Conservation (phyloP, 345 rosid genomes). For the Hibiscus syriacus region DNA sequence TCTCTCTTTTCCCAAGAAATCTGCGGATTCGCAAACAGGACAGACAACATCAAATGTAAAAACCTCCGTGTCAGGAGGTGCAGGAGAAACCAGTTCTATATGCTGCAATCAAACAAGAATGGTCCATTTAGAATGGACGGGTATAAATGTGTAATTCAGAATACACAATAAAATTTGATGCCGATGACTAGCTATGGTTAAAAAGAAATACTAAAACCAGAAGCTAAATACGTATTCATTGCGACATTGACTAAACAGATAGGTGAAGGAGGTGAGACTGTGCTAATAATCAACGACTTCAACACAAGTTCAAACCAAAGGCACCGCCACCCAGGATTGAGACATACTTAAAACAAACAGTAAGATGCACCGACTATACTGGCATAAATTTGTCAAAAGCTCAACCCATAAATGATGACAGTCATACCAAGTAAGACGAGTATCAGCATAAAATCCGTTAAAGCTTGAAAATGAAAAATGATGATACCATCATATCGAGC, state of each 20-base stretch:
- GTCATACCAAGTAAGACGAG: too few species aligned
- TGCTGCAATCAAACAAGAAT: slow-evolving; percentile 45
- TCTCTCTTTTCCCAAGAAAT: slow-evolving; percentile 92
- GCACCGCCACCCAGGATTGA: background rate
- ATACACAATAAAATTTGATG: background rate
- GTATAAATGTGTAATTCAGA: background rate
- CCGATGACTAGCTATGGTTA: background rate
- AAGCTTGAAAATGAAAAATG: background rate
- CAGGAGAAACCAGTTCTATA: slow-evolving; percentile 87
- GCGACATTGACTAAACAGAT: background rate
- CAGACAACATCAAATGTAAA: slow-evolving; percentile 92
- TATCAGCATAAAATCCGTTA: background rate
- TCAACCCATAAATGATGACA: too few species aligned
- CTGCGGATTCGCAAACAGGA: slow-evolving; percentile 99
- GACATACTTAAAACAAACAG: background rate
- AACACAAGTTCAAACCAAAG: background rate
- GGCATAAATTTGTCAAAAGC: too few species aligned
- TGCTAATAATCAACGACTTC: background rate
- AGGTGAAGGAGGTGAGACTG: background rate
- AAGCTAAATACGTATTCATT: background rate
- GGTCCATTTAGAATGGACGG: background rate
- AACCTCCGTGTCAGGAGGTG: slow-evolving; percentile 47
- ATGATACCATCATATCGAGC: background rate
- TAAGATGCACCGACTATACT: background rate
- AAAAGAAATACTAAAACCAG: background rate